Percentiles rank a stretch among this genome's conserved stretches.
Conservation (phyloP, 805 yeast species). For the Yarrowia phangngaensis region DNA sequence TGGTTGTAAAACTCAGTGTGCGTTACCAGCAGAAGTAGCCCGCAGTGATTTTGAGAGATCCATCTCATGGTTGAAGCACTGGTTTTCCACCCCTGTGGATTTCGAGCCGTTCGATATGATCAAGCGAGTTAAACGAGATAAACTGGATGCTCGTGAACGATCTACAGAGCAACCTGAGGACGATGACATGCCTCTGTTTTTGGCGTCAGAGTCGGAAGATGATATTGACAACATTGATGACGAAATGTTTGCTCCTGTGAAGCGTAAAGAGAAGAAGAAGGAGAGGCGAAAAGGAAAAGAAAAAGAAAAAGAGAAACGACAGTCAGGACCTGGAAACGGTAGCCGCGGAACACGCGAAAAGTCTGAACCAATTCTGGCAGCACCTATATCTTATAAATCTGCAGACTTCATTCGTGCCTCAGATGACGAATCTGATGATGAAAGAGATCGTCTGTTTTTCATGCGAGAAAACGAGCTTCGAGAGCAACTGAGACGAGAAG, state of each 20-base stretch:
- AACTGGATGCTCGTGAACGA: constrained; percentile 29
- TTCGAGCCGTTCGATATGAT: constrained; percentile 12
- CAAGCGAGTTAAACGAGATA: constrained; percentile 30
- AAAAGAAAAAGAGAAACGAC: constrained; percentile 7
- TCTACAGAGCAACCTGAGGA: constrained; percentile 28
- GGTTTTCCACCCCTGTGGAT: constrained; percentile 1
- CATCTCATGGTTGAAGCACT: constrained; percentile 38
- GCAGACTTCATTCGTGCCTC: constrained; percentile 55
- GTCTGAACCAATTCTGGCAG: neutral
- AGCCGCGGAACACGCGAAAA: neutral
- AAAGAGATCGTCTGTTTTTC: constrained; percentile 50
- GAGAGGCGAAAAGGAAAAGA: constrained; percentile 28
- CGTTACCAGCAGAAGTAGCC: neutral
- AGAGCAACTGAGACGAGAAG: neutral
- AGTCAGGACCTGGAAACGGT: too few species aligned
- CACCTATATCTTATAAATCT: constrained; percentile 13
- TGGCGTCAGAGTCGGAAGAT: constrained; percentile 28
- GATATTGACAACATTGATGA: constrained; percentile 14
- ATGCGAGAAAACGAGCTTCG: constrained; percentile 48
- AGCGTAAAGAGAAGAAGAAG: constrained; percentile 13
- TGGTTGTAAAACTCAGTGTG: constrained; percentile 5
- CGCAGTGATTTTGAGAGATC: constrained; percentile 32
- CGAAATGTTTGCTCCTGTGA: constrained; percentile 7
- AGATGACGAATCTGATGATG: constrained; percentile 62
- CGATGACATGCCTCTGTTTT: constrained; percentile 1